These are phyloP conservation scores for Lentithecium fluviatile DNA, from an alignment of 495 filamentous ascomycete species.

Conservation along the genomic window DNA sequence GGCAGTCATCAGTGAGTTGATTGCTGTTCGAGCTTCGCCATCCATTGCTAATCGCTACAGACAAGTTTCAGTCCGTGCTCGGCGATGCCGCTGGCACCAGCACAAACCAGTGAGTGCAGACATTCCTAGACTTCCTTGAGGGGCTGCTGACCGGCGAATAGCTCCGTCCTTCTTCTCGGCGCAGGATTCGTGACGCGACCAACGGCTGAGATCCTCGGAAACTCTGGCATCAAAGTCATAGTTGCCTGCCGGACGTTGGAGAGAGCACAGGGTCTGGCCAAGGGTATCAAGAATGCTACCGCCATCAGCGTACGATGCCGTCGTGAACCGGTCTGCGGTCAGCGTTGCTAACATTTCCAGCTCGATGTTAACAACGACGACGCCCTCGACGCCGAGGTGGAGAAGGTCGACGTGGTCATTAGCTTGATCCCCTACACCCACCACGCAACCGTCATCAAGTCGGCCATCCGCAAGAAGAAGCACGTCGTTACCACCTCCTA, in stretches of 20 bases:
- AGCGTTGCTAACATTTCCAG: slow-evolving; percentile 56
- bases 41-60: slow-evolving; percentile 1
- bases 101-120: slow-evolving; percentile 20
- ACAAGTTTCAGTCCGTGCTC: slow-evolving; percentile 23
- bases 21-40: not conserved
- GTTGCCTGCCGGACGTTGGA: slow-evolving; percentile 87
- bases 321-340: not conserved
- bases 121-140: not conserved
- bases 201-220: slow-evolving; percentile 72
- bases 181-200: slow-evolving; percentile 81
- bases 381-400: slow-evolving; percentile 75
- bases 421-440: slow-evolving; percentile 86
- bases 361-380: slow-evolving; percentile 75
- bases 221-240: slow-evolving; percentile 73
- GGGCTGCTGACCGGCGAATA: slow-evolving; percentile 10
- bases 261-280: slow-evolving; percentile 69
- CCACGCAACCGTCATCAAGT: slow-evolving; percentile 88
- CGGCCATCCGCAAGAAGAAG: slow-evolving; percentile 90
- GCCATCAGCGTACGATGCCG: slow-evolving; percentile 31
- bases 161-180: slow-evolving; percentile 66
- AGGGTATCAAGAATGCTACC: slow-evolving; percentile 65
- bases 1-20: slow-evolving; percentile 14
- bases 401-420: slow-evolving; percentile 66
- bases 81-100: not conserved
- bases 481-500: slow-evolving; percentile 97